phyloP scores from a whole-genome alignment of 768 basidiomycete genomes.

The Leccinum rimulosum region DNA sequence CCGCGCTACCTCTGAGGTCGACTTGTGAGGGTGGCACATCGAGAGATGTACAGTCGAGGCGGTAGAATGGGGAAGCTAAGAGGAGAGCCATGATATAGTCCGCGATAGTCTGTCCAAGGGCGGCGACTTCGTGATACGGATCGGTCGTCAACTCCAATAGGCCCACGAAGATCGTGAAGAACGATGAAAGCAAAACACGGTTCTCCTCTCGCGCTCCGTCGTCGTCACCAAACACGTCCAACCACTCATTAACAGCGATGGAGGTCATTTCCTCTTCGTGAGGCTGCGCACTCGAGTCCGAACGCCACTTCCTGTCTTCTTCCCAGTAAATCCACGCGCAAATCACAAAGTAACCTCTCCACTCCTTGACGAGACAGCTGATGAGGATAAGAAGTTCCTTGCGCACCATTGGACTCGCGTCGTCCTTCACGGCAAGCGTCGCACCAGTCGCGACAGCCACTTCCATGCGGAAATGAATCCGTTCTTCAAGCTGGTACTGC shows the following conservation, averaged over 20 bases:
- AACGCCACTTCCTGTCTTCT: conserved; percentile 72
- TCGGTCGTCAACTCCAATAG: conserved; percentile 91
- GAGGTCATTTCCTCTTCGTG: conserved; percentile 72
- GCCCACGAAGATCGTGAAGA: conserved; percentile 89
- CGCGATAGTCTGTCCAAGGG: conserved; percentile 84
- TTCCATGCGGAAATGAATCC: conserved; percentile 82
- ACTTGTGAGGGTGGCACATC: conserved; percentile 43
- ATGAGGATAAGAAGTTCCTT: conserved; percentile 92
- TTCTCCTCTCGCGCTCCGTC: conserved; percentile 72
- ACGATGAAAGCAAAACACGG: conserved; percentile 81
- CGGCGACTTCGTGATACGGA: conserved; percentile 89
- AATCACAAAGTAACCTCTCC: conserved; percentile 93
- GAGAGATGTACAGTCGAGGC: conserved; percentile 67
- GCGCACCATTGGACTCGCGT: conserved; percentile 94
- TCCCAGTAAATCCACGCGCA: conserved; percentile 98
- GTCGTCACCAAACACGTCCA: conserved; percentile 61
- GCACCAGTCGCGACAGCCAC: conserved; percentile 89
- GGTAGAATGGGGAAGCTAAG: conserved; percentile 83
- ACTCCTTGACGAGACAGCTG: conserved; percentile 92
- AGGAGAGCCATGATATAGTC: conserved; percentile 92
- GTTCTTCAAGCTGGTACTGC: conserved; percentile 63
- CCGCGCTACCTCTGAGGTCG: conserved; percentile 32
- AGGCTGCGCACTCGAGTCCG: conserved; percentile 29
- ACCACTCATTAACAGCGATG: conserved; percentile 76
- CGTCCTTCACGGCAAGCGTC: conserved; percentile 84